These are phyloP conservation scores for Talaromyces sp. DNA, from an alignment of 2,329 filamentous ascomycete species.

Conservation along the genomic window DNA sequence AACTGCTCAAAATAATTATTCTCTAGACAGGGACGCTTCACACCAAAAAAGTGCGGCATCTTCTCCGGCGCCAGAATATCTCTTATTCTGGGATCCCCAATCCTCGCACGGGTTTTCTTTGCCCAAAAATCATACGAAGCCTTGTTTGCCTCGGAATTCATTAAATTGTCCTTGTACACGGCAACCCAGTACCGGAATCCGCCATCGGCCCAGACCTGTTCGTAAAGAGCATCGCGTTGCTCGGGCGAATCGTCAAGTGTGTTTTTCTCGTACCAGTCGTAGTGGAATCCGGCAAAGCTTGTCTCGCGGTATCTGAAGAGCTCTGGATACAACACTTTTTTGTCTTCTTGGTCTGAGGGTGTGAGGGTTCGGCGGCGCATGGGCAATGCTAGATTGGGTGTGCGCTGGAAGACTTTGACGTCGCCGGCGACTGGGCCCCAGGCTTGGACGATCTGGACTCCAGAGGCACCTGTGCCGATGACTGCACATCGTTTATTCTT, in stretches of 20 bases:
- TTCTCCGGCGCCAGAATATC: conserved; percentile 52
- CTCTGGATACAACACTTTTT: conserved; percentile 43
- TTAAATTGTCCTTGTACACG: conserved; percentile 49
- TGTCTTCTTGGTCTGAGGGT: conserved; percentile 47
- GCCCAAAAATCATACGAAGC: conserved; percentile 55
- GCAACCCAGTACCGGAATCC: conserved; percentile 53
- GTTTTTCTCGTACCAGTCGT: conserved; percentile 50
- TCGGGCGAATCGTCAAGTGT: conserved; percentile 51
- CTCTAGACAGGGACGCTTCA: conserved; percentile 50
- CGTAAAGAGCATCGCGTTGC: conserved; percentile 46
- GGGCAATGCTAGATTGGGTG: conserved; percentile 61
- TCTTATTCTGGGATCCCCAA: conserved; percentile 47
- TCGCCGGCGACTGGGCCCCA: conserved; percentile 51
- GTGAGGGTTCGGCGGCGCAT: conserved; percentile 53
- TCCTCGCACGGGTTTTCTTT: conserved; percentile 47
- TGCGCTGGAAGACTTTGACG: conserved; percentile 61
- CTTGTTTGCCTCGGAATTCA: conserved; percentile 45
- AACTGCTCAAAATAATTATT: conserved; percentile 49
- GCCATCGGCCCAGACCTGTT: conserved; percentile 47
- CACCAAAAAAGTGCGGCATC: conserved; percentile 52
- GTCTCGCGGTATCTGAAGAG: conserved; percentile 52
- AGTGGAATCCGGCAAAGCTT: conserved; percentile 57
- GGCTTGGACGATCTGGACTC: conserved; percentile 56
- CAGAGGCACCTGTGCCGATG: conserved; percentile 55
- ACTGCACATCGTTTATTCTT: conserved; percentile 47